phyloP scores from a whole-genome alignment of 768 basidiomycete genomes.

The Lactarius indigo region DNA sequence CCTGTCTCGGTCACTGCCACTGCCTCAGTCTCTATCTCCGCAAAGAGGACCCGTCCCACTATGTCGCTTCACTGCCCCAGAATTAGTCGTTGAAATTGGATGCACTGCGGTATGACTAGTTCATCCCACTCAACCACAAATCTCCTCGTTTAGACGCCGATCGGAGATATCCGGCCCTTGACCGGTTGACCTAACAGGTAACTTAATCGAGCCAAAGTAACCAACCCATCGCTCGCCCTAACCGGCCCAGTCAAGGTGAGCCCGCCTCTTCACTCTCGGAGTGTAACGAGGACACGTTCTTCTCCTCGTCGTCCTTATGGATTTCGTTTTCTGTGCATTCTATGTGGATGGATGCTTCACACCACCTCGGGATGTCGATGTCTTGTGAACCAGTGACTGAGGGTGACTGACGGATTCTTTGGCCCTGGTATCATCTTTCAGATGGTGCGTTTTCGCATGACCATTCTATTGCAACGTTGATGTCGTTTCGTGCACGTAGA shows the following conservation, averaged over 20 bases:
- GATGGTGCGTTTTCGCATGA: constrained; percentile 27
- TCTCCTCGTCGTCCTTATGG: constrained; percentile 5
- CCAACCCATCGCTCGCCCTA: constrained; percentile 5
- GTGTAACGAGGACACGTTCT: constrained; percentile 16
- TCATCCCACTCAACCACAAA: background rate
- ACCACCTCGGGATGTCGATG: constrained; percentile 23
- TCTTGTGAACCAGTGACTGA: constrained; percentile 16
- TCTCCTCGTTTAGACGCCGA: constrained; percentile 5
- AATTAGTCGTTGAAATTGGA: background rate
- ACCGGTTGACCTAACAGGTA: background rate
- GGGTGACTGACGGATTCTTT: constrained; percentile 15
- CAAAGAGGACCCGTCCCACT: background rate
- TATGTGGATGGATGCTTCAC: constrained; percentile 27
- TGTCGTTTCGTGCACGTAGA: constrained; percentile 47
- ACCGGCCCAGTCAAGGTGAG: constrained; percentile 56
- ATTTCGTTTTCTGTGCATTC: constrained; percentile 21
- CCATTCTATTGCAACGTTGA: constrained; percentile 23
- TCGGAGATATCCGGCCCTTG: constrained; percentile 16
- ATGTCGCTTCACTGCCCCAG: background rate
- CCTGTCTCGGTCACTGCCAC: background rate
- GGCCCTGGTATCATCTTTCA: constrained; percentile 20
- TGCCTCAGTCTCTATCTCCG: background rate
- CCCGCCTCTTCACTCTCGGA: constrained; percentile 33
- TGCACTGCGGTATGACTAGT: background rate
- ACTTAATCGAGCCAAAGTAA: constrained; percentile 2